Evolutionary conservation across 257 asterid genomes (phyloP).

Genomic region (Anisodus acutangulus): DNA sequence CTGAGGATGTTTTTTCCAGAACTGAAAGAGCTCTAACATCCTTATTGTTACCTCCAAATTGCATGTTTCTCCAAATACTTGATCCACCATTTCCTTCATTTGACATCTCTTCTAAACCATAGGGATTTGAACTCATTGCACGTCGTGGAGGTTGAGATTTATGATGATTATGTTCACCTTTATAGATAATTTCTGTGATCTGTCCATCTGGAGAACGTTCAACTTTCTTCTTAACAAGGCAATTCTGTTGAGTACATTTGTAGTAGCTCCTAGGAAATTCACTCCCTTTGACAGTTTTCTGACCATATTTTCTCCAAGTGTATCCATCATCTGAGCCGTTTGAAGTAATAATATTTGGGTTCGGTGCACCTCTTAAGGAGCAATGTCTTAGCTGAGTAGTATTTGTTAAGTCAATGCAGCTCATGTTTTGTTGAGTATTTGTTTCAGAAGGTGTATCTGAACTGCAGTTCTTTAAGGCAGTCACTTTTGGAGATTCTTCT

Average conservation of each 20-base stretch:
- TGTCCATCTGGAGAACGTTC: conserved; percentile 67
- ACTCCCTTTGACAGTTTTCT: conserved; percentile 81
- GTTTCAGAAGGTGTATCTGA: conserved; percentile 29
- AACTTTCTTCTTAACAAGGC: conserved; percentile 67
- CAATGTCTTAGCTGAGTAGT: background rate
- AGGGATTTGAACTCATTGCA: conserved; percentile 22
- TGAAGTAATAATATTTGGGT: background rate
- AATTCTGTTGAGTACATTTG: conserved; percentile 62
- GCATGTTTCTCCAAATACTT: conserved; percentile 32
- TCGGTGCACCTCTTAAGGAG: background rate
- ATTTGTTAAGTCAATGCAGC: background rate
- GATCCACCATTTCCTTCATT: conserved; percentile 33
- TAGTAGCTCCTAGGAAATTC: conserved; percentile 75
- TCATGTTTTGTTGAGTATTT: conserved; percentile 26
- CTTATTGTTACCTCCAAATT: conserved; percentile 23
- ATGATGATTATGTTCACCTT: conserved; percentile 74
- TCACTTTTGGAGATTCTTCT: conserved; percentile 35
- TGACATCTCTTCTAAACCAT: conserved; percentile 33
- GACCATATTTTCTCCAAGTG: conserved; percentile 83
- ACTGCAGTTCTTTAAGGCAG: conserved; percentile 26
- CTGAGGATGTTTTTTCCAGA: conserved; percentile 38
- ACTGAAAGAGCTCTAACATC: conserved; percentile 31
- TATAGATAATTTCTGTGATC: conserved; percentile 64
- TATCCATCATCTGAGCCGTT: conserved; percentile 64
- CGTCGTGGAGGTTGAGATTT: conserved; percentile 48